Conservation (phyloP, 768 basidiomycete species). For the Tylopilus vinaceipallidus region DNA sequence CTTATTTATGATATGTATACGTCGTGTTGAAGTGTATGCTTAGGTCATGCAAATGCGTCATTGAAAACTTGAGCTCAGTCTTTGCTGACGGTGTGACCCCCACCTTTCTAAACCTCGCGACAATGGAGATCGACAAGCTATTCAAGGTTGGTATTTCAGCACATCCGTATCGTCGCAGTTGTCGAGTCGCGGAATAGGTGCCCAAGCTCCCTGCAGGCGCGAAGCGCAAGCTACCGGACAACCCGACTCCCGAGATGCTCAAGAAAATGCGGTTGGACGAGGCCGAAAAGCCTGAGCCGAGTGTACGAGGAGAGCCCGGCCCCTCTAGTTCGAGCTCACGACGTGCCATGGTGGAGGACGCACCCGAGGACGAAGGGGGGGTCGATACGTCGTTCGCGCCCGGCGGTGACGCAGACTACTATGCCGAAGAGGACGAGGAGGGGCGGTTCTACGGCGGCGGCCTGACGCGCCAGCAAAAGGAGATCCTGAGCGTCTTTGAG, state of each 20-base stretch:
- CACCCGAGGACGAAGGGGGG: constrained; percentile 26
- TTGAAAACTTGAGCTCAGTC: neutral
- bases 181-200: constrained; percentile 39
- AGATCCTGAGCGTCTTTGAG: constrained; percentile 95
- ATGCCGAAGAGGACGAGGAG: constrained; percentile 87
- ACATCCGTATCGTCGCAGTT: neutral
- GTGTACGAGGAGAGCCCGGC: constrained; percentile 6
- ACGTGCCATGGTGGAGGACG: constrained; percentile 60
- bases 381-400: constrained; percentile 62
- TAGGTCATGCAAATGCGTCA: constrained; percentile 12
- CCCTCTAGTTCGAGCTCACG: constrained; percentile 38
- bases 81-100: too few species aligned
- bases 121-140: constrained; percentile 51
- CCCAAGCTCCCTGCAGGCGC: constrained; percentile 64
- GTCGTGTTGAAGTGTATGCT: constrained; percentile 7
- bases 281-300: constrained; percentile 10
- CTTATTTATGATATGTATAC: neutral
- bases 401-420: constrained; percentile 88
- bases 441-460: constrained; percentile 95
- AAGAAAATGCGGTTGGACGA: constrained; percentile 71
- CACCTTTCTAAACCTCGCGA: neutral
- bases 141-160: constrained; percentile 39
- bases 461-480: constrained; percentile 88
- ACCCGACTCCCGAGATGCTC: constrained; percentile 76
- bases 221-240: constrained; percentile 75